phyloP scores from a whole-genome alignment of 2,329 filamentous ascomycete genomes.

The Xylaria sp. region DNA sequence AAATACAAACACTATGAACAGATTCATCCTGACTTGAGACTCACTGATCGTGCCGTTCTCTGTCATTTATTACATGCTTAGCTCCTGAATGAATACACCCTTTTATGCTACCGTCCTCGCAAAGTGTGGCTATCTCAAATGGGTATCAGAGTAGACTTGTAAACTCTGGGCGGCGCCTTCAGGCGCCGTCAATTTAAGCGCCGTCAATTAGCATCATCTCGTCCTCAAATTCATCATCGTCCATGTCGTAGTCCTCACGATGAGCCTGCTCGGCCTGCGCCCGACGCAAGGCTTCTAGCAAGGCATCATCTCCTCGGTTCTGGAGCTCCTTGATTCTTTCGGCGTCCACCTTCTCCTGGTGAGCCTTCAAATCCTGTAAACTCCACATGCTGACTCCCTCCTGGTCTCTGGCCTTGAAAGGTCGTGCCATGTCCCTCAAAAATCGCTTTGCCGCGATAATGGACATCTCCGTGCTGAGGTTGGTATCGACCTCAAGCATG shows the following conservation, averaged over 20 bases:
- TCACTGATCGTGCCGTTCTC: background rate
- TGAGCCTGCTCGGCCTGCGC: conserved; percentile 25
- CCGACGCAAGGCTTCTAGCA: conserved; percentile 26
- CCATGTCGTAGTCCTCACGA: conserved; percentile 45
- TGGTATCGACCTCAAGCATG: conserved; percentile 76
- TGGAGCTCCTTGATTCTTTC: conserved; percentile 61
- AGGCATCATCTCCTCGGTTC: conserved; percentile 38
- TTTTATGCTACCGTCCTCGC: background rate
- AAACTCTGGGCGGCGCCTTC: background rate
- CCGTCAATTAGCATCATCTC: conserved; percentile 48
- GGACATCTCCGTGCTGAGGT: conserved; percentile 92
- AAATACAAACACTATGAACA: background rate
- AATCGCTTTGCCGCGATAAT: conserved; percentile 86
- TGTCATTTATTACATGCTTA: background rate
- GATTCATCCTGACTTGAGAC: background rate
- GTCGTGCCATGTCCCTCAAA: conserved; percentile 84
- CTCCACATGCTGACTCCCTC: conserved; percentile 95
- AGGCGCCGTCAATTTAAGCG: conserved; percentile 24
- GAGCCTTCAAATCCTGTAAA: conserved; percentile 66
- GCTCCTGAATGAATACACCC: background rate
- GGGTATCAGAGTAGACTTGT: background rate
- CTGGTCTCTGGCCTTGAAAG: conserved; percentile 75
- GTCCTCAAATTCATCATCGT: conserved; percentile 48
- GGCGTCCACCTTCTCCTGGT: conserved; percentile 70
- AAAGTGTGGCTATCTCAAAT: background rate